Conservation (phyloP, 805 yeast species). For the Monosporozyma yasuniensis region DNA sequence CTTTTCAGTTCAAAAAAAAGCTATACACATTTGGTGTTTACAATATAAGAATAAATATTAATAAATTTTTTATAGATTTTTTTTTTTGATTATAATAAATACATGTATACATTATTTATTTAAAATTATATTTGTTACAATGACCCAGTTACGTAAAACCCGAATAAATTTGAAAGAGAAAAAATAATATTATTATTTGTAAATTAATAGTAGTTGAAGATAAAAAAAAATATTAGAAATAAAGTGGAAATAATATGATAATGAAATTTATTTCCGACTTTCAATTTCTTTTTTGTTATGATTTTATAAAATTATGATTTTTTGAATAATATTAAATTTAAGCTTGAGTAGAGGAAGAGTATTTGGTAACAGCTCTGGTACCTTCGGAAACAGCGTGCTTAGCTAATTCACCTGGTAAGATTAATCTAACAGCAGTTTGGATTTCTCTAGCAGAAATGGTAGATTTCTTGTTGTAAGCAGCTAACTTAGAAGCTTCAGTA, state of each 20-base stretch:
- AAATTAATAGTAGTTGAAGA: not conserved
- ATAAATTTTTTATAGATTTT: not conserved
- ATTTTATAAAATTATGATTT: not conserved
- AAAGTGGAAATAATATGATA: not conserved
- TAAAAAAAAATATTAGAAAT: not conserved
- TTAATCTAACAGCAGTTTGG: conserved; percentile 96
- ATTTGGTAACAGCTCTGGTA: conserved; percentile 95
- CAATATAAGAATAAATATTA: not conserved
- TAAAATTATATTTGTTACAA: conserved; percentile 2
- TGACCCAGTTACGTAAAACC: conserved; percentile 4
- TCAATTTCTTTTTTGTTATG: not conserved
- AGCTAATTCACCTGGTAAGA: conserved; percentile 96
- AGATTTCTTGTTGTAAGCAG: conserved; percentile 97
- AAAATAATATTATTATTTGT: conserved; percentile 3
- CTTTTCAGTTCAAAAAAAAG: no score
- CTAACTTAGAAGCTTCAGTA: conserved; percentile 93
- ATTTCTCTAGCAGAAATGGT: conserved; percentile 97
- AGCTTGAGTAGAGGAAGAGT: conserved; percentile 58
- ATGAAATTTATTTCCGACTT: not conserved
- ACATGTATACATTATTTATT: not conserved
- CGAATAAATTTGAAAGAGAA: not conserved
- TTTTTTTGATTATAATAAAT: not conserved
- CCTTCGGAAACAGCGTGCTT: conserved; percentile 98
- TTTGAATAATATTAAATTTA: conserved; percentile 13
- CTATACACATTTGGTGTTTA: no score